Evolutionary conservation across 352 stramenopile genomes (phyloP), one percentile per base, ranked within the genome.

Genomic region (Phytophthora palmivora): DNA sequence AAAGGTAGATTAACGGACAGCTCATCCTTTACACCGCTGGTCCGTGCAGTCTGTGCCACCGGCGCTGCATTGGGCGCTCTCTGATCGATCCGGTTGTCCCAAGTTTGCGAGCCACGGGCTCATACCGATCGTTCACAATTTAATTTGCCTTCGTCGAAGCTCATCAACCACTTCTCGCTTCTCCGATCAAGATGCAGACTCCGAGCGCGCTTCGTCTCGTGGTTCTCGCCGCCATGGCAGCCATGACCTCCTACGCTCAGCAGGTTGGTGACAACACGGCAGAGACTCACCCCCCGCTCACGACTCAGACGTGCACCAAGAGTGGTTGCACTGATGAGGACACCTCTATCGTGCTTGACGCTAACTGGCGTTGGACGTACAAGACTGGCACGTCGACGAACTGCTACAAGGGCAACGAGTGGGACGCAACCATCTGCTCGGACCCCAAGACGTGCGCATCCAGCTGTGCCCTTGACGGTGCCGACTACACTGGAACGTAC

Each of bases 331-430:
- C 55, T 9, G 54, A 62, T 19, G 58, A 77, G 36, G 32, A 57
- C 4, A 85, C 74, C 32, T 84, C 76, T 21, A 60, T 89, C 55
- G 80, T 89, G 54, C 58, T 89, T 2, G 80, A 89, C 42, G 66
- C 76, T 18, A 84, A 89, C 60, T 85, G 78, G 74, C 74, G 80
- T 41, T 81, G 66, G 71, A 42, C 84, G 28, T 68, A 87, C 59
- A 73, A 80, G 24, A 56, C 67, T 18, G 68, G 62, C 46, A 76
- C 65, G 37, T 73, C 70, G 26, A 78, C 37, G 15, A 85, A 83
- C 58, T 88, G 78, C 67, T 85, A 82, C 68, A 77, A 45, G 0
- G 74, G 67, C 21, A 80, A 72, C 62, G 34, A 52, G 34, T 89
- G 77, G 77, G 62, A 85, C 49, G 34, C 43, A 4, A 42, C 60